These are phyloP conservation scores for Dionaea muscipula DNA, from an alignment of 179 eudicot species.

Conservation along the genomic window DNA sequence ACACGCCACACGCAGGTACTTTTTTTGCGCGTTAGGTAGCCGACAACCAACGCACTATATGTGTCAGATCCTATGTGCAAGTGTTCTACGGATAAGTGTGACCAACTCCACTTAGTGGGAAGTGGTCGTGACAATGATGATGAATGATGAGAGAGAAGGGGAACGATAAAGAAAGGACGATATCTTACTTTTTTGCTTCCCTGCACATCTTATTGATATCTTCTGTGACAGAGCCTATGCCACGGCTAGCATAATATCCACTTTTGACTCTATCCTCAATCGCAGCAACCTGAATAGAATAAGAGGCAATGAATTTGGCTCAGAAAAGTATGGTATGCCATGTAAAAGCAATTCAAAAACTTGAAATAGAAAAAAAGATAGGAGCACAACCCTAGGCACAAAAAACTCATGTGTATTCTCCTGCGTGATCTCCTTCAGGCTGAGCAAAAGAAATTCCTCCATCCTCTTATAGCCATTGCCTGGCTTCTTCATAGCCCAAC, in stretches of 20 bases:
- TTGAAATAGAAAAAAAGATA: neutral
- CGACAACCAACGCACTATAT: too few relatives aligned
- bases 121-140: too few relatives aligned
- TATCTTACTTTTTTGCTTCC: constrained; percentile 63
- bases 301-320: neutral
- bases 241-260: constrained; percentile 83
- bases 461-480: constrained; percentile 67
- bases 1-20: too few relatives aligned
- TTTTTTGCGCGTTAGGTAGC: too few relatives aligned
- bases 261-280: constrained; percentile 61
- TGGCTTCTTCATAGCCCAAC: constrained; percentile 70
- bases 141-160: too few relatives aligned
- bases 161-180: constrained; percentile 8
- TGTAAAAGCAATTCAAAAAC: neutral
- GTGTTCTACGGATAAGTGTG: too few relatives aligned
- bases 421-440: constrained; percentile 78
- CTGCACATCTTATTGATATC: constrained; percentile 82
- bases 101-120: too few relatives aligned
- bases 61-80: too few relatives aligned
- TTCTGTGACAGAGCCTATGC: constrained; percentile 63
- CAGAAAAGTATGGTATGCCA: neutral
- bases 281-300: constrained; percentile 53
- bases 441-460: constrained; percentile 56
- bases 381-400: constrained; percentile 52
- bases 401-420: constrained; percentile 60